These are phyloP conservation scores for Paecilomyces fulvus DNA, from an alignment of 2,329 filamentous ascomycete genomes.

Conservation along the genomic window DNA sequence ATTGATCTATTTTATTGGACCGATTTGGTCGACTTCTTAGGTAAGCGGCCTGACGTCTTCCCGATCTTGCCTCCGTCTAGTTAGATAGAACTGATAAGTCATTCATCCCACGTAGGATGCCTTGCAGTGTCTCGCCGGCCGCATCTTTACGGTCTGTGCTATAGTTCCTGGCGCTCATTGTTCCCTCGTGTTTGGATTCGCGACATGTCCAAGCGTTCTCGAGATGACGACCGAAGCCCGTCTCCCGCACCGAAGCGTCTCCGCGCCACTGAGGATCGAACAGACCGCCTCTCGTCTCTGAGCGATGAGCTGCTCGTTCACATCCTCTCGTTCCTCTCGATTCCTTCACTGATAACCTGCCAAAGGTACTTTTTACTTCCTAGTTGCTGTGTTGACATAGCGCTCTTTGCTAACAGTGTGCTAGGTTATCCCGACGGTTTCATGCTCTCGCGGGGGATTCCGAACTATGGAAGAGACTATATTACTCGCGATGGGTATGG, in stretches of 20 bases:
- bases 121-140: background rate
- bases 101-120: background rate
- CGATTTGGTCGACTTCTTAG: background rate
- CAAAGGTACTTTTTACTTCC: slow-evolving; percentile 42
- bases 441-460: slow-evolving; percentile 66
- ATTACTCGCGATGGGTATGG: slow-evolving; percentile 78
- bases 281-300: slow-evolving; percentile 61
- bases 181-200: background rate
- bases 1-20: background rate
- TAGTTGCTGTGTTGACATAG: background rate
- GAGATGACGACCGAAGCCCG: slow-evolving; percentile 9
- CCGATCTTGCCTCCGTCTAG: background rate
- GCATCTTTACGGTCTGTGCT: background rate
- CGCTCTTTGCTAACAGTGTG: background rate
- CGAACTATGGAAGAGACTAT: slow-evolving; percentile 84
- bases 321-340: slow-evolving; percentile 68
- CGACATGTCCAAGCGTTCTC: slow-evolving; percentile 28
- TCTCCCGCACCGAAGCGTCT: slow-evolving; percentile 37
- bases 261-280: slow-evolving; percentile 17
- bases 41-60: background rate
- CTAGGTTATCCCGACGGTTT: slow-evolving; percentile 59
- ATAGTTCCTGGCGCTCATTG: background rate
- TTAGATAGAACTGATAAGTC: background rate
- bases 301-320: slow-evolving; percentile 85
- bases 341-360: slow-evolving; percentile 57